Percentiles rank a stretch among this genome's conserved stretches.
phyloP scores from a whole-genome alignment of 768 basidiomycete species.

The Lactifluus volemus region DNA sequence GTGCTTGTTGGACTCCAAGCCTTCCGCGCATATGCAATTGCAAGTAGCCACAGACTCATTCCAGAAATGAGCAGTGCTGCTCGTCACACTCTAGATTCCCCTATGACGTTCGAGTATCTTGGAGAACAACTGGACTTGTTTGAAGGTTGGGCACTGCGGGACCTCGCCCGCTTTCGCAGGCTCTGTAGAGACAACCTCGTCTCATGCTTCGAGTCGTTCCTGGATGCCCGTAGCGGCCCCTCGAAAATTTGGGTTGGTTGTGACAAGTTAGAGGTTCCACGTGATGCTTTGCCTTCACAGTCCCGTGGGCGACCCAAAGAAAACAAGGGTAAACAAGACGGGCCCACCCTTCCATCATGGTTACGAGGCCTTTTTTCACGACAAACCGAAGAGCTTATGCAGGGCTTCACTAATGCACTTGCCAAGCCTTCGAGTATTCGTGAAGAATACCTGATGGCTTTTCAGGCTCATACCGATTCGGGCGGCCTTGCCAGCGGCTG shows the following conservation, averaged over 20 bases:
- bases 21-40: constrained; percentile 16
- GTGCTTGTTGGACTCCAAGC: not conserved
- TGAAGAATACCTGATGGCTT: not conserved
- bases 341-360: not conserved
- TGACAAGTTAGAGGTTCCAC: not conserved
- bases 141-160: not conserved
- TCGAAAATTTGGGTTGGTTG: not conserved
- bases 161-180: not conserved
- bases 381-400: not conserved
- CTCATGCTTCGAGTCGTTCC: not conserved
- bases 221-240: not conserved
- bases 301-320: too few species aligned
- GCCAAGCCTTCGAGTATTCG: not conserved
- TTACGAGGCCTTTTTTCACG: not conserved
- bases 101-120: not conserved
- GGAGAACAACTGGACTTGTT: not conserved
- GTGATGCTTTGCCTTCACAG: not conserved
- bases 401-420: not conserved
- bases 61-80: not conserved
- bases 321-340: not conserved
- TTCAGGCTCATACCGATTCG: not conserved
- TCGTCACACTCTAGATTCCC: not conserved
- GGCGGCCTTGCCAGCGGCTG: not conserved
- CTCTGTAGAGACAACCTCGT: not conserved
- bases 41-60: not conserved